Evolutionary conservation across 805 yeast species (phyloP).

Genomic region (Blastobotrys mokoenaii): DNA sequence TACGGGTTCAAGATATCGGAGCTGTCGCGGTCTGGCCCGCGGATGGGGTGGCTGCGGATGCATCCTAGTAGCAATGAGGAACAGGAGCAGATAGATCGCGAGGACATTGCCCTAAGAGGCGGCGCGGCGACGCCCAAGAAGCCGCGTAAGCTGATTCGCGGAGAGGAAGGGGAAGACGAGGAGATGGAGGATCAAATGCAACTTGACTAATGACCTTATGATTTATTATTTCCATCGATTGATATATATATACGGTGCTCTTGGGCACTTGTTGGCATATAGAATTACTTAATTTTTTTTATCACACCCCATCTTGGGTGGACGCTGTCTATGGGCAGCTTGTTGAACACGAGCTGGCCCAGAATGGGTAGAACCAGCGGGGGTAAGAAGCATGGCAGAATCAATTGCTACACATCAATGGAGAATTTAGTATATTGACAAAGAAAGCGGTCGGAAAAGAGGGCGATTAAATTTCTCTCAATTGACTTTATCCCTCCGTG

Average conservation of each 20-base stretch:
- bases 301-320: too few species aligned
- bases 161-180: conserved; percentile 1
- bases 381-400: too few species aligned
- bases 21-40: conserved; percentile 70
- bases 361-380: too few species aligned
- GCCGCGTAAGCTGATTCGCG: neutral
- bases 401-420: too few species aligned
- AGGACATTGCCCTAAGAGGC: neutral
- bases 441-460: too few species aligned
- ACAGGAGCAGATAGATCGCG: neutral
- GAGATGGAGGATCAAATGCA: neutral
- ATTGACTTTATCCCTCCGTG: too few species aligned
- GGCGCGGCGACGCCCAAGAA: neutral
- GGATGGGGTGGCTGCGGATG: conserved; percentile 91
- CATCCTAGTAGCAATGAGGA: conserved; percentile 42
- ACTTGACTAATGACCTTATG: neutral
- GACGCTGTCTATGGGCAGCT: too few species aligned
- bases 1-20: conserved; percentile 85
- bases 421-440: too few species aligned
- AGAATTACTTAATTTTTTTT: neutral
- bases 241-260: neutral
- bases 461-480: too few species aligned
- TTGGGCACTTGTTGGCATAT: neutral
- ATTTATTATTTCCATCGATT: neutral
- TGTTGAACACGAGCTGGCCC: too few species aligned